Evolutionary conservation across 2,329 filamentous ascomycete genomes (phyloP).

Genomic region (Achaetomium macrosporum): DNA sequence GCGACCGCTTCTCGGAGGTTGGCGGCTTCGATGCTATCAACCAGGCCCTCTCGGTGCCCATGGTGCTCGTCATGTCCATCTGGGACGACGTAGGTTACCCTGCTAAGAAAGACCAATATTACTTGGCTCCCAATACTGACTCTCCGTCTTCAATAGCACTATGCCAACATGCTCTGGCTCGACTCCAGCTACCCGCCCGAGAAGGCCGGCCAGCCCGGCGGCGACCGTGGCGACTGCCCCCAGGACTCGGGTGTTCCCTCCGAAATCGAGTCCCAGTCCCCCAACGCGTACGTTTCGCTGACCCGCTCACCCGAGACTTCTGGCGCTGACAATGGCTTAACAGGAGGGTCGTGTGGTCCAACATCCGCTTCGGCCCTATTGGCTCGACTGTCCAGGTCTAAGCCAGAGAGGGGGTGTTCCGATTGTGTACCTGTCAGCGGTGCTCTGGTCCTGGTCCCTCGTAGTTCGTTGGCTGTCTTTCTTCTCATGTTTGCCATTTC

Average conservation of each 20-base stretch:
- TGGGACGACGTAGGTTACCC: slow-evolving; percentile 39
- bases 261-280: slow-evolving; percentile 33
- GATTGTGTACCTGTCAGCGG: no score
- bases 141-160: slow-evolving; percentile 20
- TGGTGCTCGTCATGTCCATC: slow-evolving; percentile 59
- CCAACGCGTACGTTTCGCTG: slow-evolving; percentile 27
- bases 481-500: no score
- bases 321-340: neutral
- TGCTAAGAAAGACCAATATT: neutral
- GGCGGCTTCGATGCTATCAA: slow-evolving; percentile 54
- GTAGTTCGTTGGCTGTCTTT: no score
- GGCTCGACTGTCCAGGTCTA: slow-evolving; percentile 34
- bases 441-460: no score
- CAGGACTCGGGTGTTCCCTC: slow-evolving; percentile 35
- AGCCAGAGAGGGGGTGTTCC: no score
- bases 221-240: slow-evolving; percentile 39
- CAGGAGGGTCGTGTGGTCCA: slow-evolving; percentile 38
- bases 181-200: slow-evolving; percentile 38
- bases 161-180: slow-evolving; percentile 61
- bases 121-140: neutral
- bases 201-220: slow-evolving; percentile 33
- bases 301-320: neutral
- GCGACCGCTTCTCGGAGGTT: slow-evolving; percentile 43
- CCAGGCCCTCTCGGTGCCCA: slow-evolving; percentile 47
- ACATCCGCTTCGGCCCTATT: slow-evolving; percentile 43